Base-by-base conservation (phyloP, 2,329 filamentous ascomycete species). In the Ophiocordyceps robertsii region DNA sequence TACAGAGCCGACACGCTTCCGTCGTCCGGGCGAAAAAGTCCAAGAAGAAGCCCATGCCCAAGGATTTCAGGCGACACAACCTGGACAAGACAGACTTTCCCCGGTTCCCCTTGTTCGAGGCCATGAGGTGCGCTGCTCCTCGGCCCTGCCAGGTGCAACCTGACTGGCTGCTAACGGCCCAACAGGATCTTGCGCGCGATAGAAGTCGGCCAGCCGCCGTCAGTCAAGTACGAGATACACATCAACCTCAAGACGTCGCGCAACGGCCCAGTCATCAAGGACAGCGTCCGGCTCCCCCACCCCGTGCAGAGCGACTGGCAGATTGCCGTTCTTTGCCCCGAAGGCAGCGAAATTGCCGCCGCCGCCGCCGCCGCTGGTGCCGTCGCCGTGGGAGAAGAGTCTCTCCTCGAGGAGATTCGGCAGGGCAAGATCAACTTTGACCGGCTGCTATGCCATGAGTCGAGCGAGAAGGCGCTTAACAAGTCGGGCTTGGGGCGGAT, bases 311-410 rank as follows among this genome's bases (percentile, higher is more conserved):
- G 85, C 48, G 87, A 94, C 60, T 73, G 88, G 41, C 80, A 82
- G 48, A 88, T 98, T 55, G 92, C 82, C 57, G 92, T 96, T 43
- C 85, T 98, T 52, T 90, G 84, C 59, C 80, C 85, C n/a, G 82
- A 90, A 43, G 81, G 80, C 50, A 88, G 84, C 49, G 73, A 78
- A 47, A 73, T 79, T 40, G 87, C 82, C 41, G 72, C 76, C 50
- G 81, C 86, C 41, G 92, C 93, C 4, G 73, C 73, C 30, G 72
- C 76, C 10, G 83, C 84, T 0, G 93, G 92, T 42, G 93, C 92
- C 14, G 73, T 80, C 1, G 69, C 90, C 4, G 86, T 89, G 1
- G 92, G 92, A 47, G 84, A 95, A 58, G 83, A 94, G 35, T 77
- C 81, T 2, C 70, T 98, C 5, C 95, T 98, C 58, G 78, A 87